Base-by-base conservation (phyloP, 805 yeast species). In the Candida michaelii region DNA sequence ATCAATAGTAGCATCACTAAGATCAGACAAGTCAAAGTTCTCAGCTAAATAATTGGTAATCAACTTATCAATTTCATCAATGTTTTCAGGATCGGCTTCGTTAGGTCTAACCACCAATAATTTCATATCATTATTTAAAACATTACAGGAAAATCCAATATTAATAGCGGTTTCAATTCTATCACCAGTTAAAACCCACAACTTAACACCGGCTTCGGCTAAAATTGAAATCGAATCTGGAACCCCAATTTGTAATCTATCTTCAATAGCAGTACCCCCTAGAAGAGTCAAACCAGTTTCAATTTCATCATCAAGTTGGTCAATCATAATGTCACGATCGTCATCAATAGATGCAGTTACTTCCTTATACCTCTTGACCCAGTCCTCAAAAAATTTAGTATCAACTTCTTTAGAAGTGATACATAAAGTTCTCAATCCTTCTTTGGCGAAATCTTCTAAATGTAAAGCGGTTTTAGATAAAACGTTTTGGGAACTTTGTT, bases 161-260 rank as follows among this genome's bases (percentile, higher is more conserved):
- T 84, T 83, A 58, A 85, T 85, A 2, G 93, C 93, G 8, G 93
- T 85, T 62, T 85, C 93, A 39, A 85, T 80, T 59, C 82, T 80
- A 62, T 85, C 93, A 49, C 93, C 93, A 8, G 93, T 85, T 23
- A 85, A 69, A 40, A 85, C 90, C 93, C 93, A 85, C 37, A 85
- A 66, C 59, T 85, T 85, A 53, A 85, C 81, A 37, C 93, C 93
- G 0, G 90, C 91, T 36, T 74, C 66, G 5, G 81, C 78, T 39
- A 85, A 69, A 30, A 80, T 59, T 12, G 83, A 76, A 52, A 85
- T 85, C 1, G 91, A 71, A 40, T 79, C 83, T 0, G 91, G 89
- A 15, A 85, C 93, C 45, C 89, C 90, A 30, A 77, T 81, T 58
- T 85, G 93, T 37, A 85, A 71, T 51, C 85, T 69, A 56, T 85